phyloP scores from a whole-genome alignment of 495 filamentous ascomycete species.

The Xylaria curta region DNA sequence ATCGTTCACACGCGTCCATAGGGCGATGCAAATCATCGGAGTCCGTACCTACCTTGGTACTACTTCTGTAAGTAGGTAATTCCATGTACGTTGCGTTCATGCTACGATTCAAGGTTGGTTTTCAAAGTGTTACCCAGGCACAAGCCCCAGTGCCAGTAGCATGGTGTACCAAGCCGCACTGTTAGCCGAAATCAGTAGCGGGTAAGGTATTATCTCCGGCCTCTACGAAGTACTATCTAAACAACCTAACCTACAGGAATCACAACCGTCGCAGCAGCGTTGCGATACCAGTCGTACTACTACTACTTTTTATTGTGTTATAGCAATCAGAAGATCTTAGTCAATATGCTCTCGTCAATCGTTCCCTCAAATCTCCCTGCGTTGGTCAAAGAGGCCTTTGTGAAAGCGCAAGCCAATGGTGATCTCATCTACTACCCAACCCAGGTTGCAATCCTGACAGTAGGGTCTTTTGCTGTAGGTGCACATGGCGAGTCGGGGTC shows the following conservation, averaged over 20 bases:
- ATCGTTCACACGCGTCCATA: neutral
- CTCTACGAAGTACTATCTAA: neutral
- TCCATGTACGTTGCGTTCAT: neutral
- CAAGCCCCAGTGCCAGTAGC: neutral
- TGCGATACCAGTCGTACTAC: neutral
- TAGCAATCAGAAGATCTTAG: neutral
- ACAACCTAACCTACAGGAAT: neutral
- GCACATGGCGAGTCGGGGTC: neutral
- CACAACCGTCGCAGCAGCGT: neutral
- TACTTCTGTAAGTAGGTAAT: no score
- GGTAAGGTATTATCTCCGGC: neutral
- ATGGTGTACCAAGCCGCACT: neutral
- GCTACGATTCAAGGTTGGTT: neutral
- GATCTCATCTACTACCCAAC: conserved; percentile 67
- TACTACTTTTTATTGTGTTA: neutral
- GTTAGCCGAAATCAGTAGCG: neutral
- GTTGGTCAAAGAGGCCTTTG: conserved; percentile 62
- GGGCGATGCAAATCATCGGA: neutral
- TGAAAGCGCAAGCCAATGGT: conserved; percentile 57
- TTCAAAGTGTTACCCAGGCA: neutral
- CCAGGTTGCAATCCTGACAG: conserved; percentile 60
- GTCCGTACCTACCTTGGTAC: neutral
- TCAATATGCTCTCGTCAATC: conserved; percentile 27
- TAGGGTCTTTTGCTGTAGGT: conserved; percentile 61
- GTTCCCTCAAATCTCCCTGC: conserved; percentile 51